Evolutionary conservation across 148 eudicot genomes (phyloP), one percentile per base, ranked within the genome.

Genomic region (Bassia scoparia): DNA sequence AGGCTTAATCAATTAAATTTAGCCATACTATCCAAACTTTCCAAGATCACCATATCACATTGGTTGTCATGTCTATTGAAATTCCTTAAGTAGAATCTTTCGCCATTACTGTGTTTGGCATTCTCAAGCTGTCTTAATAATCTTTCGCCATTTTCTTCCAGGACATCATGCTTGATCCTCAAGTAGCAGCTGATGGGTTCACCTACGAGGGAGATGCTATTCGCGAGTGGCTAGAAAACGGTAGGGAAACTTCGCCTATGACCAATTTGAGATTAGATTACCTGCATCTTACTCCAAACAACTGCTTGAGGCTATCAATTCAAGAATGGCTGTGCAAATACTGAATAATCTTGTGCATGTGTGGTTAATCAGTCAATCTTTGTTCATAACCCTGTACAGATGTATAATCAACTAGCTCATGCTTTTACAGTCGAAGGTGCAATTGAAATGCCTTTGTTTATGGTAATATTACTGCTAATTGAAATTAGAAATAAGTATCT

Each of bases 141-240:
- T 58, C 17, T 6, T 26, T 33, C 46, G 50, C 16, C 38, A n/a
- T 26, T 60, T 69, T 43, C 20, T 78, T 87, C 31, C 89, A 92
- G 97, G 97, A 92, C 70, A 82, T 92, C 33, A 90, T 92, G 97
- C 81, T 83, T 35, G 93, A 92, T 67, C 97, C 97, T 69, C 91
- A 85, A 76, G 89, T 92, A 70, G 96, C 96, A 43, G 93, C 97
- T 30, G 97, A 92, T 70, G 97, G 97, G 48, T 87, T 84, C 80
- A 92, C 96, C 15, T 92, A 92, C 12, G 97, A 92, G 82, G 86
- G 89, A 78, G 88, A 81, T 44, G 92, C 89, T 63, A 65, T 92
- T 63, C 79, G 80, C 3, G 87, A 83, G 68, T 89, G 96, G 97
- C 68, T 92, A 69, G 85, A 73, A 65, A 88, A 81, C 63, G 96